Percentiles rank a stretch among this genome's conserved stretches.
phyloP scores from a whole-genome alignment of 306 rosid species.

The Cucumis melo region DNA sequence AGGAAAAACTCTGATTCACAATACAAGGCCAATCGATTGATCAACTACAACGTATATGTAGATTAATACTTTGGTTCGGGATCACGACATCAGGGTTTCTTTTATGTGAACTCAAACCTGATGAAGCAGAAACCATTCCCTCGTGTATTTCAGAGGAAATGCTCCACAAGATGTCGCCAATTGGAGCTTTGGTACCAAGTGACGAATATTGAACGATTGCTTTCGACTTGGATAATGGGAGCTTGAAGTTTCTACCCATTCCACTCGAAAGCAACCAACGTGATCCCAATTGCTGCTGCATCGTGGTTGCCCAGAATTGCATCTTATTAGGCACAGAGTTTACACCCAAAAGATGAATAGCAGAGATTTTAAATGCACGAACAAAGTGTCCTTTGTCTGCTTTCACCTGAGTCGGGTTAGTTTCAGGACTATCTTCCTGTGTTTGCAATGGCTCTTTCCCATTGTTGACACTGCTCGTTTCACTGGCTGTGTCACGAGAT shows the following conservation, averaged over 20 bases:
- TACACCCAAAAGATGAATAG: slow-evolving; percentile 50
- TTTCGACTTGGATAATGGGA: slow-evolving; percentile 32
- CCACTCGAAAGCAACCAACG: slow-evolving; percentile 65
- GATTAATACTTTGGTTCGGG: slow-evolving; percentile 4
- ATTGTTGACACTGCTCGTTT: not conserved
- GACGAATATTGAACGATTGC: slow-evolving; percentile 29
- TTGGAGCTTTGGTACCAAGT: slow-evolving; percentile 13
- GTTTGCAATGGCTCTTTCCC: not conserved
- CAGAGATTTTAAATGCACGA: slow-evolving; percentile 17
- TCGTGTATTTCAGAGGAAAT: slow-evolving; percentile 30
- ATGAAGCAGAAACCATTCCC: slow-evolving; percentile 9
- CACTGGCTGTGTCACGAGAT: not conserved
- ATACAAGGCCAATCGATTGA: not conserved
- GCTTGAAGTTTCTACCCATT: slow-evolving; percentile 26
- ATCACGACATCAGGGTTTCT: slow-evolving; percentile 57
- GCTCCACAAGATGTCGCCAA: slow-evolving; percentile 53
- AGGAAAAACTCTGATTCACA: not conserved
- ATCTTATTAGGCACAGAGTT: slow-evolving; percentile 16
- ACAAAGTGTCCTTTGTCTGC: slow-evolving; percentile 5
- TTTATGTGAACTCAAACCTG: slow-evolving; percentile 15
- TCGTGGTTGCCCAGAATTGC: slow-evolving; percentile 42
- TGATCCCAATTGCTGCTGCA: slow-evolving; percentile 42
- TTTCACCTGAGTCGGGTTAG: not conserved
- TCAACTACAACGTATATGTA: not conserved
- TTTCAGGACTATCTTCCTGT: not conserved